Conservation (phyloP, 345 rosid genomes). For the Salix dunnii region DNA sequence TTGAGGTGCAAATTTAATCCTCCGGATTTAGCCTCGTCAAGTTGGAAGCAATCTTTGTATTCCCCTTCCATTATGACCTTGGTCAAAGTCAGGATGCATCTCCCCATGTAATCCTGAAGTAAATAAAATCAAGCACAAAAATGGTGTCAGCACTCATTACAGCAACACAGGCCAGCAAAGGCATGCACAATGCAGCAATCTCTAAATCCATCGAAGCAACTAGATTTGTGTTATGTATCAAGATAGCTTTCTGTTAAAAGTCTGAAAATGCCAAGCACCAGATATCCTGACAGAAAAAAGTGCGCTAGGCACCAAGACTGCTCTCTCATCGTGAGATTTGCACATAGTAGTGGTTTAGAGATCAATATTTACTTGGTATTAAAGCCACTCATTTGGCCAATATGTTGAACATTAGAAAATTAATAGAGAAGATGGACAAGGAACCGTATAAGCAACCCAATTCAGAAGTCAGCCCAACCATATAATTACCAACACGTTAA, state of each 20-base stretch:
- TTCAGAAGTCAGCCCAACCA: background rate
- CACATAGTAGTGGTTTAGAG: background rate
- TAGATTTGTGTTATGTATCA: background rate
- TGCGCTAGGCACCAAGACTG: background rate
- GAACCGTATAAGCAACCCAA: background rate
- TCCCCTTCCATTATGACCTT: conserved; percentile 88
- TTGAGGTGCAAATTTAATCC: conserved; percentile 63
- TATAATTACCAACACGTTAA: background rate
- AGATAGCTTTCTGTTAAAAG: background rate
- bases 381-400: background rate
- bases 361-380: background rate
- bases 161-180: background rate
- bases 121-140: background rate
- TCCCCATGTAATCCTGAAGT: conserved; percentile 84
- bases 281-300: background rate
- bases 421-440: background rate
- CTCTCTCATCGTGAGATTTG: background rate
- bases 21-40: conserved; percentile 75
- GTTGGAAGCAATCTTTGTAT: conserved; percentile 53
- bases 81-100: conserved; percentile 93
- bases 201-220: background rate
- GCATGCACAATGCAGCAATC: background rate
- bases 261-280: background rate
- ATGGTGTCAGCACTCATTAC: background rate
- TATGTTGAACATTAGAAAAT: background rate